Percentiles rank a stretch among this genome's conserved stretches.
These are phyloP conservation scores for Paraconiothyrium brasiliense DNA, from an alignment of 2,329 filamentous ascomycete genomes.

Conservation along the genomic window DNA sequence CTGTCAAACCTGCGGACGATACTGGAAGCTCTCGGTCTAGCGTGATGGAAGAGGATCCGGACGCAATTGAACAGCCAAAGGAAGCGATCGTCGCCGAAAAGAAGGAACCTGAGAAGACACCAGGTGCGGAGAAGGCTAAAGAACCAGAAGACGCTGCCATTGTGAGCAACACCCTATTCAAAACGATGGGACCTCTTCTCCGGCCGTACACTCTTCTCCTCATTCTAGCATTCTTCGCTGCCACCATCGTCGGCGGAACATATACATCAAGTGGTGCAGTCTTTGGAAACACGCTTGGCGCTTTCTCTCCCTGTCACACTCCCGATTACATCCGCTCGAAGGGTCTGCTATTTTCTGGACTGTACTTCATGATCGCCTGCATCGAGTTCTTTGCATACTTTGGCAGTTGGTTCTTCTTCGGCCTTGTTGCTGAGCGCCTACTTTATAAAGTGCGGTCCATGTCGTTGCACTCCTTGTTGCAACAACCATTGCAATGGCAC, in stretches of 20 bases:
- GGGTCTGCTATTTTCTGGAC: slow-evolving; percentile 64
- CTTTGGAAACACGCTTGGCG: slow-evolving; percentile 69
- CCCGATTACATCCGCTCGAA: slow-evolving; percentile 58
- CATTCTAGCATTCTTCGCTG: slow-evolving; percentile 60
- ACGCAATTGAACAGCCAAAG: slow-evolving; percentile 33
- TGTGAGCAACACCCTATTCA: slow-evolving; percentile 36
- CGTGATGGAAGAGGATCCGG: slow-evolving; percentile 32
- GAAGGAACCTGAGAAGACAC: slow-evolving; percentile 10
- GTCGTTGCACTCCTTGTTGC: slow-evolving; percentile 71
- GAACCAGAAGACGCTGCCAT: slow-evolving; percentile 27
- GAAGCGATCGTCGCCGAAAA: slow-evolving; percentile 22
- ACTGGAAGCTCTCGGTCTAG: slow-evolving; percentile 32
- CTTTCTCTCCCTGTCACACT: slow-evolving; percentile 63
- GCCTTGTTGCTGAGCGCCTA: slow-evolving; percentile 69
- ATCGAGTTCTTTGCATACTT: slow-evolving; percentile 70
- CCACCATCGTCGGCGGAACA: slow-evolving; percentile 64
- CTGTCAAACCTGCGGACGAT: slow-evolving; percentile 47
- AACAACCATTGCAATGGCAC: slow-evolving; percentile 76
- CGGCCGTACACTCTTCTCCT: slow-evolving; percentile 58
- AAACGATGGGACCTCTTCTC: slow-evolving; percentile 50
- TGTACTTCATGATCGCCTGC: slow-evolving; percentile 69
- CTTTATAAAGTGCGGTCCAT: slow-evolving; percentile 70
- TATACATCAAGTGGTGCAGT: slow-evolving; percentile 67
- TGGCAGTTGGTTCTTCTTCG: slow-evolving; percentile 67
- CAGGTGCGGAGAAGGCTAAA: slow-evolving; percentile 9